Percentiles rank a stretch among this genome's conserved stretches.
These are phyloP conservation scores for Sordaria brevicollis DNA, from an alignment of 495 filamentous ascomycete species.

Conservation along the genomic window DNA sequence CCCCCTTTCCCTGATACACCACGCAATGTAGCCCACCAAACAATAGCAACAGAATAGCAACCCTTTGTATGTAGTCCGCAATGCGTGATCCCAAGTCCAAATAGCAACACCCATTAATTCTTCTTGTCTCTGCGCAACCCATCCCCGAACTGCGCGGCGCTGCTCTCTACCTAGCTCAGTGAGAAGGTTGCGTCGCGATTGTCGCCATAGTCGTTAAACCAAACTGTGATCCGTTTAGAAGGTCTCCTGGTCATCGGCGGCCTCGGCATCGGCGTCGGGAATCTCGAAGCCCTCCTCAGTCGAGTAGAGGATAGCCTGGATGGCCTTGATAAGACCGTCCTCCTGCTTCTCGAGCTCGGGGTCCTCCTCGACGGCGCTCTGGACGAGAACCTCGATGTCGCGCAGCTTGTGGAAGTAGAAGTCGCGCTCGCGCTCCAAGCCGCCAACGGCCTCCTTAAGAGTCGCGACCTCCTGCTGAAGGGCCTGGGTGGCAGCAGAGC, in stretches of 20 bases:
- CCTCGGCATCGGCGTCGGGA: slow-evolving; percentile 57
- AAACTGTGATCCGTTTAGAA: slow-evolving; percentile 38
- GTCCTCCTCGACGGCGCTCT: slow-evolving; percentile 81
- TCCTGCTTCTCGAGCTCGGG: slow-evolving; percentile 89
- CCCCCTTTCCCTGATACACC: background rate
- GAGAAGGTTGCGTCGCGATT: background rate
- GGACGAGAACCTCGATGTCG: slow-evolving; percentile 89
- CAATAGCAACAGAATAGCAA: background rate
- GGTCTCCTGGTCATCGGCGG: slow-evolving; percentile 62
- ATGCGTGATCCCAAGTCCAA: background rate
- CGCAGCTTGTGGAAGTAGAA: slow-evolving; percentile 98
- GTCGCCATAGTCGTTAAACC: background rate
- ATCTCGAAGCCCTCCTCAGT: slow-evolving; percentile 91
- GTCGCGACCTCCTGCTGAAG: slow-evolving; percentile 71
- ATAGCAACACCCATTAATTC: background rate
- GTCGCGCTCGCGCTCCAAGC: slow-evolving; percentile 86
- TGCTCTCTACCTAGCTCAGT: background rate
- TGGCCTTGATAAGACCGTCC: slow-evolving; percentile 80
- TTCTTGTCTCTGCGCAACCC: background rate
- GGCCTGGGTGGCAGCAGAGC: slow-evolving; percentile 49
- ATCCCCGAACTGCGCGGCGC: background rate
- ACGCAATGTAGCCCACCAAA: background rate
- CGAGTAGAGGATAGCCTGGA: slow-evolving; percentile 93
- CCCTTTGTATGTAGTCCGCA: background rate
- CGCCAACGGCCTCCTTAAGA: slow-evolving; percentile 77